Base-by-base conservation (phyloP, 441 rosid genomes). In the Jatropha podagrica region DNA sequence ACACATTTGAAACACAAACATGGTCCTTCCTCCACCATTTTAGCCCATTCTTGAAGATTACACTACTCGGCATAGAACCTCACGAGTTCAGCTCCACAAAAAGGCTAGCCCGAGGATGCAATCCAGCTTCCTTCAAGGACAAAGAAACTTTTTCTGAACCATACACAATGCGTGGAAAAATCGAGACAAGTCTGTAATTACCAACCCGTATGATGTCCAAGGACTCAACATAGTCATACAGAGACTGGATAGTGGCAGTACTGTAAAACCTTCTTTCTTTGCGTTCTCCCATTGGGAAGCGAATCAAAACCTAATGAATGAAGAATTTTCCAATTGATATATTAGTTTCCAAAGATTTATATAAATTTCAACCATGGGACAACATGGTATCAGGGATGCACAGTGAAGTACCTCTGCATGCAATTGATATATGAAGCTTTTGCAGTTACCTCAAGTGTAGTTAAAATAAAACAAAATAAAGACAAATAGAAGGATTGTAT, bases 81-180 rank as follows among this genome's bases (percentile, higher is more conserved):
- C 71, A 54, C 68, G 84, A 90, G 89, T 88, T 89, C 76, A 89
- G 83, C 92, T 96, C 98, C 80, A 96, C 94, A 72, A 94, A 96
- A 79, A 96, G 97, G 84, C 98, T 91, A 71, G 96, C 98, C 84
- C 92, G 98, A 78, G 99, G 99, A 88, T 96, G 93, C 84, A 96
- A 86, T 65, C 98, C 98, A 17, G 96, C 91, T 51, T 94, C 98
- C 79, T 94, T 89, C 70, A 96, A 77, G 49, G 93, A 80, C 84
- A 87, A 46, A 0, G 86, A 76, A 55, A 82, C 81, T 86, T 90
- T 92, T 44, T 89, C 98, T 37, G 84, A 55, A 52, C 95, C 97
- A 26, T 90, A 90, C 11, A 87, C 86, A 27, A 83, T 84, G 38
- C 99, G 85, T 1, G 99, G 99, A 65, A 94, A 94, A 88, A 90